Evolutionary conservation across 2,329 filamentous ascomycete genomes (phyloP).

Genomic region (Arthroderma uncinatum): DNA sequence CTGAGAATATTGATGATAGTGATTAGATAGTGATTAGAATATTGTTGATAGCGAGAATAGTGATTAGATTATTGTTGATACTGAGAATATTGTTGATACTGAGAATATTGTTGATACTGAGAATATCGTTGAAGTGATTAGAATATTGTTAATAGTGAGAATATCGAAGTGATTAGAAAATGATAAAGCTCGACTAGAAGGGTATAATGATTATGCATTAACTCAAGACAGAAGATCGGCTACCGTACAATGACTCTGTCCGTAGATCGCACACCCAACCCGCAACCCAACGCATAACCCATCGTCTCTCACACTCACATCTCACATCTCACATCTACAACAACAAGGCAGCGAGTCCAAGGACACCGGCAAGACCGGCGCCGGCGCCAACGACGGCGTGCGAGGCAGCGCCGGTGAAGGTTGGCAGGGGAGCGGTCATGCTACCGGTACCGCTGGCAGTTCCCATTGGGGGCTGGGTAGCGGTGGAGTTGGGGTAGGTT

Average conservation of each 20-base stretch:
- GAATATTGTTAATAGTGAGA: too few species aligned
- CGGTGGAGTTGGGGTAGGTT: constrained; percentile 18
- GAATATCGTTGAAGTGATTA: too few species aligned
- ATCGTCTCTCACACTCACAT: neutral
- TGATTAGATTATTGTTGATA: too few species aligned
- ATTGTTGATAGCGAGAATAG: too few species aligned
- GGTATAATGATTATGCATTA: neutral
- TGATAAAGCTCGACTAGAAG: neutral
- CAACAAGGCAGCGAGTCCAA: constrained; percentile 41
- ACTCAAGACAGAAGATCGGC: neutral
- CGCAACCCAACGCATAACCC: neutral
- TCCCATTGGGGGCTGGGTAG: constrained; percentile 14
- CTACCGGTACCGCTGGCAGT: constrained; percentile 17
- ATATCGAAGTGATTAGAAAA: too few species aligned
- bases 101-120: too few species aligned
- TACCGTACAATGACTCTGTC: neutral
- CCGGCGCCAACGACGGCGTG: constrained; percentile 37
- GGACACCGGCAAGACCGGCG: constrained; percentile 43
- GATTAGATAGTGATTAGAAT: too few species aligned
- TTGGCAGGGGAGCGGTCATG: constrained; percentile 20
- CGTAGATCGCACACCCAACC: too few species aligned
- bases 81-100: too few species aligned
- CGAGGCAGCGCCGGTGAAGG: constrained; percentile 43
- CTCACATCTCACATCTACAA: constrained; percentile 26
- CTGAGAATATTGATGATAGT: too few species aligned